Conservation (phyloP, 1,139 yeast genomes). For the Blastobotrys arbuscula region DNA sequence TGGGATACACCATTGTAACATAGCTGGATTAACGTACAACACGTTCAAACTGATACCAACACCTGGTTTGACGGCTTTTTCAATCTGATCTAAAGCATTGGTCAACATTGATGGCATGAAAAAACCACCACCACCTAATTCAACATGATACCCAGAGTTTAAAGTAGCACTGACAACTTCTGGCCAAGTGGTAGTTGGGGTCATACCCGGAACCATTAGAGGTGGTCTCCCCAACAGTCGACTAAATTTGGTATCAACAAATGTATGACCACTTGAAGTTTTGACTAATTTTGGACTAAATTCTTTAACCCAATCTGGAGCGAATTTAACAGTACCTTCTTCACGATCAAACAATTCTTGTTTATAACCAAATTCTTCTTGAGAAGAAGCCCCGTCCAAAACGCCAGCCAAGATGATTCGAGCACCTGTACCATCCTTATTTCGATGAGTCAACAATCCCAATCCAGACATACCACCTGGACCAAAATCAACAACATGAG, state of each 20-base stretch:
- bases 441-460: constrained; percentile 92
- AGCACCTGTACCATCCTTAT: constrained; percentile 97
- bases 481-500: constrained; percentile 94
- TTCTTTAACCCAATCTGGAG: constrained; percentile 87
- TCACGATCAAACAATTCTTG: constrained; percentile 84
- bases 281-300: constrained; percentile 81
- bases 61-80: constrained; percentile 59
- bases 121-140: constrained; percentile 98
- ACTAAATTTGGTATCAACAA: constrained; percentile 90
- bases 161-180: constrained; percentile 89
- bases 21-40: constrained; percentile 93
- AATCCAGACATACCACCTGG: constrained; percentile 98
- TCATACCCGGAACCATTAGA: constrained; percentile 98
- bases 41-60: constrained; percentile 86
- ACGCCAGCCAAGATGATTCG: constrained; percentile 93
- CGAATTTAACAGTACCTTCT: constrained; percentile 62
- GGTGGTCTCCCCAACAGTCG: constrained; percentile 93
- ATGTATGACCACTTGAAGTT: constrained; percentile 54
- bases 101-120: constrained; percentile 68
- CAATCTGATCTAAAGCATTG: constrained; percentile 66
- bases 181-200: constrained; percentile 94
- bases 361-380: constrained; percentile 88
- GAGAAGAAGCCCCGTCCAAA: constrained; percentile 58
- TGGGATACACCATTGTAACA: constrained; percentile 99
- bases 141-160: constrained; percentile 96